phyloP scores from a whole-genome alignment of 148 eudicot genomes.

The Rhododendron griersonianum region DNA sequence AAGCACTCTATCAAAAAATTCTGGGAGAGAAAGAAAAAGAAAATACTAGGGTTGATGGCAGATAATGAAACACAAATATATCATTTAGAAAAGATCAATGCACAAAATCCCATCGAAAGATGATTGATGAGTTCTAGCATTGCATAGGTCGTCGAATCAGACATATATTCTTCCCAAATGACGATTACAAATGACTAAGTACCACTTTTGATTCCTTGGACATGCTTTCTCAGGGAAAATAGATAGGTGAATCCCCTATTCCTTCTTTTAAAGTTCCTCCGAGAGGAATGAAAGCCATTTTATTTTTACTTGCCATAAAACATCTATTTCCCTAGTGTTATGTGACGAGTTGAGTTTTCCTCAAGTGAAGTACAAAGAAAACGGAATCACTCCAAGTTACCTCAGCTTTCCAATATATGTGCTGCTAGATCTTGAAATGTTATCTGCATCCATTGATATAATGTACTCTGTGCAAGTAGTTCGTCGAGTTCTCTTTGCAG shows the following conservation, averaged over 20 bases:
- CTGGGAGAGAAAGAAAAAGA: background rate
- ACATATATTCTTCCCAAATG: background rate
- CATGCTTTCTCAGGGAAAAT: background rate
- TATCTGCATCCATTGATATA: slow-evolving; percentile 58
- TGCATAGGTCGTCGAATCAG: background rate
- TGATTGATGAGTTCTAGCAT: background rate
- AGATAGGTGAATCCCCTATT: background rate
- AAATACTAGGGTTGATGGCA: background rate
- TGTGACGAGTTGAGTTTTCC: background rate
- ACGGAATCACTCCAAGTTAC: slow-evolving; percentile 11
- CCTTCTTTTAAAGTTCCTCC: background rate
- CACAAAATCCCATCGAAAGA: background rate
- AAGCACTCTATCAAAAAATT: background rate
- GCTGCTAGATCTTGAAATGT: slow-evolving; percentile 53
- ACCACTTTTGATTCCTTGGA: background rate
- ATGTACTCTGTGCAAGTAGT: slow-evolving; percentile 59
- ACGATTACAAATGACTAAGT: background rate
- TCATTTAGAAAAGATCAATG: background rate
- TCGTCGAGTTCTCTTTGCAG: slow-evolving; percentile 58
- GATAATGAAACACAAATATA: background rate
- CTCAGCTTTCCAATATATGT: slow-evolving; percentile 55
- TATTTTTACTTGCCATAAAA: background rate
- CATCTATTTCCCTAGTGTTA: background rate
- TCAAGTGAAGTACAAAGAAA: background rate
- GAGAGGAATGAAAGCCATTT: background rate